A percentile compares a stretch with the other conserved stretches of the same genome.
Conservation (phyloP, 495 filamentous ascomycete species). For the Cudoniella acicularis region DNA sequence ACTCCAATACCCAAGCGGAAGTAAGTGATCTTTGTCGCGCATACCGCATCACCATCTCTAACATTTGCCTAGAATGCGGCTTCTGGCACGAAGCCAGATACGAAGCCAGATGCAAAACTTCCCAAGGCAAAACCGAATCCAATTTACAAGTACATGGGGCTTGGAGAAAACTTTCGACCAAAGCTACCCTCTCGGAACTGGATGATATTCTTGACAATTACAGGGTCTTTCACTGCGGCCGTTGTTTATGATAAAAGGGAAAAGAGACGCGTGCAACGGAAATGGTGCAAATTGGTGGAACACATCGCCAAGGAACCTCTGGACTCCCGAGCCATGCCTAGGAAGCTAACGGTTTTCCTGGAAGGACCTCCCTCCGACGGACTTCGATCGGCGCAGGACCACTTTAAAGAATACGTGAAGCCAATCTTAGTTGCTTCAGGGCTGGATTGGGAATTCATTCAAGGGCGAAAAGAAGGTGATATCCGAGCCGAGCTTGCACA, state of each 20-base stretch:
- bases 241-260: conserved; percentile 88
- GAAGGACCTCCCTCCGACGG: conserved; percentile 83
- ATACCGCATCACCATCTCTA: conserved; percentile 13
- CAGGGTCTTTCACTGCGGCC: conserved; percentile 69
- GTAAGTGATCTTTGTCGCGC: conserved; percentile 4
- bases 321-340: conserved; percentile 62
- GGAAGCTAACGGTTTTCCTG: conserved; percentile 84
- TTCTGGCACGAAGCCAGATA: conserved; percentile 25
- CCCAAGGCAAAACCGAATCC: conserved; percentile 54
- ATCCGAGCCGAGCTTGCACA: conserved; percentile 79
- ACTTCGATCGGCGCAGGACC: conserved; percentile 75
- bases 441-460: conserved; percentile 91
- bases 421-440: conserved; percentile 86
- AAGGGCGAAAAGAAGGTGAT: conserved; percentile 85
- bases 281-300: conserved; percentile 85
- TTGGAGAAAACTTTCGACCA: conserved; percentile 68
- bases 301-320: conserved; percentile 79
- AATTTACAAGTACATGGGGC: conserved; percentile 71
- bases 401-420: conserved; percentile 95
- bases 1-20: conserved; percentile 14
- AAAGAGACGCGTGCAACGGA: conserved; percentile 74
- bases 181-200: conserved; percentile 95
- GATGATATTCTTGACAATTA: conserved; percentile 87
- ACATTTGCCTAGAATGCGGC: conserved; percentile 9
- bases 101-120: conserved; percentile 32